phyloP scores from a whole-genome alignment of 768 basidiomycete genomes.

The Naganishia antarctica region DNA sequence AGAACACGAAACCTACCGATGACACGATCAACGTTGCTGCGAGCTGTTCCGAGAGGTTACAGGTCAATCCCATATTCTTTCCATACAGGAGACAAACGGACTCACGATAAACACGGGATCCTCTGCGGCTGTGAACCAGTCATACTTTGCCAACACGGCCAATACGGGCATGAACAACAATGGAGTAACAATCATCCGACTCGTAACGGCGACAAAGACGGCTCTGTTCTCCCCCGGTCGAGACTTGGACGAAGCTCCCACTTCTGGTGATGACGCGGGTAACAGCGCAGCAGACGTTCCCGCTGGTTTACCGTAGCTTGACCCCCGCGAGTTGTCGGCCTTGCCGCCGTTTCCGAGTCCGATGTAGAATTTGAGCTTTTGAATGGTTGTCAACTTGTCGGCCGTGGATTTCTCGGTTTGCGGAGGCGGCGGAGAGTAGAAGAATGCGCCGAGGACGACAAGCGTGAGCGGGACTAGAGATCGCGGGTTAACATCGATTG shows the following conservation, averaged over 20 bases:
- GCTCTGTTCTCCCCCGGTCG: conserved; percentile 70
- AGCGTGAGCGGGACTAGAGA: conserved; percentile 84
- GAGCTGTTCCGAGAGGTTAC: conserved; percentile 47
- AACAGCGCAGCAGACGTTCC: not conserved
- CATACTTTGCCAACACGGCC: conserved; percentile 56
- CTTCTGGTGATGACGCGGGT: no score
- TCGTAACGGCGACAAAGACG: conserved; percentile 71
- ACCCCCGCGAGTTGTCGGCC: conserved; percentile 2
- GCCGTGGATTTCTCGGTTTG: conserved; percentile 2
- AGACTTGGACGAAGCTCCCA: conserved; percentile 26
- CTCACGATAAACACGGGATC: conserved; percentile 64
- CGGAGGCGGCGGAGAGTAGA: conserved; percentile 53
- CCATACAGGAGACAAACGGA: conserved; percentile 43
- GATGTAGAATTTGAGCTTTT: conserved; percentile 12
- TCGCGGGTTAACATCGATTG: no score
- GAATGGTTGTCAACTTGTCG: conserved; percentile 11
- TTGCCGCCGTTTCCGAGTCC: conserved; percentile 33
- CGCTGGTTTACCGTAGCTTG: conserved; percentile 1
- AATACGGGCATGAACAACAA: conserved; percentile 71
- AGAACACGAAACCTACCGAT: conserved; percentile 41
- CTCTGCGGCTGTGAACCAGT: conserved; percentile 49
- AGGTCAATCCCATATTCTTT: not conserved
- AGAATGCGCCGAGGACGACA: conserved; percentile 88
- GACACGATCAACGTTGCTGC: conserved; percentile 78
- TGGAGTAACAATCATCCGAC: conserved; percentile 83